phyloP scores from a whole-genome alignment of 1,284 basidiomycete genomes.

The Austropuccinia psidii region DNA sequence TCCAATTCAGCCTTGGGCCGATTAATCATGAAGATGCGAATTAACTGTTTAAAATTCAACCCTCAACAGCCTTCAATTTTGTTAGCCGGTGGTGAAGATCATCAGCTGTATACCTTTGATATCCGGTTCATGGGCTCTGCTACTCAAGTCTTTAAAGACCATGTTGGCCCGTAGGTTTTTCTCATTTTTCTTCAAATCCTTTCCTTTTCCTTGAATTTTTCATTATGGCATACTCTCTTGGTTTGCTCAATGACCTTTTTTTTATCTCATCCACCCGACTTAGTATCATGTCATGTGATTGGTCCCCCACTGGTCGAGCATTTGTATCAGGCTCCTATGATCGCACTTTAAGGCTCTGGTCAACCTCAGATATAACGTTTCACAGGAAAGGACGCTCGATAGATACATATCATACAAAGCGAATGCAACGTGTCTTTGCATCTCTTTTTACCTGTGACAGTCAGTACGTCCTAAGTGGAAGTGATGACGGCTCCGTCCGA shows the following conservation, averaged over 20 bases:
- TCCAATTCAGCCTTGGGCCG: constrained; percentile 89
- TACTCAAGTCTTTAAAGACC: constrained; percentile 91
- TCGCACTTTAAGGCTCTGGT: constrained; percentile 87
- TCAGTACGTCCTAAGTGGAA: constrained; percentile 84
- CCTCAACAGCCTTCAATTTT: constrained; percentile 87
- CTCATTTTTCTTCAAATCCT: background rate
- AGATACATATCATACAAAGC: constrained; percentile 95
- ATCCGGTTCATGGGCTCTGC: constrained; percentile 75
- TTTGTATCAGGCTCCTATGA: constrained; percentile 97
- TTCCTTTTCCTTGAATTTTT: too few relatives aligned
- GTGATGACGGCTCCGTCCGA: constrained; percentile 92
- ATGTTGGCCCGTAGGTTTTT: constrained; percentile 64
- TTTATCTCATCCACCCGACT: too few relatives aligned
- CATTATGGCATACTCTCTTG: too few relatives aligned
- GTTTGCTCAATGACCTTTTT: too few relatives aligned
- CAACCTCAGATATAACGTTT: constrained; percentile 57
- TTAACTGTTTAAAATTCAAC: constrained; percentile 88
- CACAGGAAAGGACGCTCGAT: constrained; percentile 58
- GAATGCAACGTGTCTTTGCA: constrained; percentile 71
- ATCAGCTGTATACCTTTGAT: constrained; percentile 97
- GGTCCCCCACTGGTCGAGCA: constrained; percentile 77
- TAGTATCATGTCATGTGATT: constrained; percentile 45
- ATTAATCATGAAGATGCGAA: constrained; percentile 72
- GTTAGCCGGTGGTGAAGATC: constrained; percentile 91
- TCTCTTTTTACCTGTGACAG: constrained; percentile 80